These are phyloP conservation scores for Magnolia sinica DNA, from an alignment of 164 flowering plant genomes.

Conservation along the genomic window DNA sequence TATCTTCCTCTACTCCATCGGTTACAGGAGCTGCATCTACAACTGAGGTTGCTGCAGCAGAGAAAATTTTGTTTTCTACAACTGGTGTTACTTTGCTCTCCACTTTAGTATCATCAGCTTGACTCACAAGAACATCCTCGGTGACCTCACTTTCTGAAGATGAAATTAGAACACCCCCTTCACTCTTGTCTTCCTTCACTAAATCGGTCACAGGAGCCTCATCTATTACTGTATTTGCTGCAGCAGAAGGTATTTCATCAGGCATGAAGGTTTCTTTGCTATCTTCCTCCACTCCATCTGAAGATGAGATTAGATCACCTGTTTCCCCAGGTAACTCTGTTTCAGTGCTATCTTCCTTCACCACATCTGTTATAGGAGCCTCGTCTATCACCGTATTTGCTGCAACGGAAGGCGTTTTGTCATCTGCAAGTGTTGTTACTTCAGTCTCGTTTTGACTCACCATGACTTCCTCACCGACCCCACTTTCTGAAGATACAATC, in stretches of 20 bases:
- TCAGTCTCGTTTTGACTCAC: conserved; percentile 14
- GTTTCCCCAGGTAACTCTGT: conserved; percentile 19
- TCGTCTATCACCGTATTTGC: conserved; percentile 22
- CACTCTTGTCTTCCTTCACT: conserved; percentile 16
- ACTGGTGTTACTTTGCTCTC: conserved; percentile 4
- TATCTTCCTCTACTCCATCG: conserved; percentile 19
- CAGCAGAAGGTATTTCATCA: conserved; percentile 14
- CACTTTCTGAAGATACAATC: conserved; percentile 23
- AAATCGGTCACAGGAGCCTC: conserved; percentile 15
- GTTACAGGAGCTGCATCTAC: conserved; percentile 22
- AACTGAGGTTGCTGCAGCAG: conserved; percentile 21
- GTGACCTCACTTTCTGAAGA: conserved; percentile 20
- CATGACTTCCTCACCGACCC: conserved; percentile 16
- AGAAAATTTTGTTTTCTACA: conserved; percentile 6
- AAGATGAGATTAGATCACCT: conserved; percentile 12
- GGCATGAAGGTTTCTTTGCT: conserved; percentile 16
- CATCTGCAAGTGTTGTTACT: neutral
- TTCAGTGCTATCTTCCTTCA: conserved; percentile 13
- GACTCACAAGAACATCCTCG: conserved; percentile 18
- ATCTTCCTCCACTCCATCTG: neutral
- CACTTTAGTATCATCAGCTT: conserved; percentile 15
- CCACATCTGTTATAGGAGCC: conserved; percentile 16
- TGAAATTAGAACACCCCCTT: conserved; percentile 15
- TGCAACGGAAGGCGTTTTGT: conserved; percentile 11
- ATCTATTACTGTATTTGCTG: conserved; percentile 22